Evolutionary conservation across 2,329 filamentous ascomycete species (phyloP), one percentile per base, ranked within the genome.

Genomic region (Xylariaceae sp.): DNA sequence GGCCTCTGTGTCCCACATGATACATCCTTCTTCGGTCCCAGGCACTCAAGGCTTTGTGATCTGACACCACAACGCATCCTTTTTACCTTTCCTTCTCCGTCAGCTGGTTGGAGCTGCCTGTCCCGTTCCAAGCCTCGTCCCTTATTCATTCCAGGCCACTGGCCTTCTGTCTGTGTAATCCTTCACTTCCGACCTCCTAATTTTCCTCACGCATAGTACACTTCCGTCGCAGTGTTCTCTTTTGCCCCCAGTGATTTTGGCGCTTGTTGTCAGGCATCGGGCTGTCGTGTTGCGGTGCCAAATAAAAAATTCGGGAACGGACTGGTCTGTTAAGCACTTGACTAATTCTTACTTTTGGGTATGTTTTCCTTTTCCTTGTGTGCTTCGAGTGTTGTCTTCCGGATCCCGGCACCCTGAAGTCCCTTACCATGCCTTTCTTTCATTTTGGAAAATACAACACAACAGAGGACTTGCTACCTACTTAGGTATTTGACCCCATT

Each of bases 241-340:
- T n/a, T n/a, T n/a, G n/a, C n/a, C n/a, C n/a, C n/a, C n/a, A n/a
- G n/a, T n/a, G n/a, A n/a, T n/a, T n/a, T n/a, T n/a, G n/a, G n/a
- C n/a, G n/a, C n/a, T n/a, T n/a, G n/a, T n/a, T n/a, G n/a, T 24
- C 21, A 24, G 21, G 21, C 11, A 24, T 36, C 34, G 18, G n/a
- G n/a, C 36, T 30, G 17, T 13, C 28, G 27, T 36, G 36, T 34
- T 43, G 24, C 40, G 31, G 36, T 27, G 36, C 37, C 34, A 37
- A 39, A 23, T 9, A 5, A 5, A n/a, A 28, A 28, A 13, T n/a
- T n/a, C 26, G n/a, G 26, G n/a, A 24, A 36, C 24, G 23, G 46
- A 48, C 46, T 46, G 38, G 46, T 48, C 43, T 44, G 40, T 42
- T 36, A 31, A 42, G 40, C 43, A 12, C 39, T 44, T 29, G 30